phyloP scores from a whole-genome alignment of 2,329 filamentous ascomycete species.

The Colletotrichum sojae region DNA sequence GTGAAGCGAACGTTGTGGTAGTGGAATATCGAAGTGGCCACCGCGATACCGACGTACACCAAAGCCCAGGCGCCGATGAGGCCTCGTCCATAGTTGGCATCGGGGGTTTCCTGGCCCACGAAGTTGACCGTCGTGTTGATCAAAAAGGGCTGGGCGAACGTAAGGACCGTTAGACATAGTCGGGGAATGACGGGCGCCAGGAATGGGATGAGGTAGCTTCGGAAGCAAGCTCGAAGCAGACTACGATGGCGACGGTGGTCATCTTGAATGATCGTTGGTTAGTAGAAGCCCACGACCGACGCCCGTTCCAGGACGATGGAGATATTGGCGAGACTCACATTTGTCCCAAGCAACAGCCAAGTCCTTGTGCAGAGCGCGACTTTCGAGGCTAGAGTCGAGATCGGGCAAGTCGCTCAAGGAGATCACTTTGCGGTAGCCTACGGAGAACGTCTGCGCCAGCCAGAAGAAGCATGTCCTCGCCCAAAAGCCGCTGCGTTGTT shows the following conservation, averaged over 20 bases:
- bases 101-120: slow-evolving; percentile 37
- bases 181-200: slow-evolving; percentile 45
- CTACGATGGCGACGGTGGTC: slow-evolving; percentile 38
- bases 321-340: slow-evolving; percentile 35
- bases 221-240: slow-evolving; percentile 39
- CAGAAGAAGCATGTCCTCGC: slow-evolving; percentile 32
- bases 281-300: background rate
- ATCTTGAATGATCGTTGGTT: slow-evolving; percentile 31
- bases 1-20: slow-evolving; percentile 46
- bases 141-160: slow-evolving; percentile 50
- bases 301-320: background rate
- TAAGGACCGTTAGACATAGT: slow-evolving; percentile 46
- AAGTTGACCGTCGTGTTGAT: slow-evolving; percentile 46
- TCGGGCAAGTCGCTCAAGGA: slow-evolving; percentile 21
- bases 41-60: slow-evolving; percentile 50
- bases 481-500: slow-evolving; percentile 35
- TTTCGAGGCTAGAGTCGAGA: slow-evolving; percentile 14
- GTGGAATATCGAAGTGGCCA: slow-evolving; percentile 44
- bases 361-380: background rate
- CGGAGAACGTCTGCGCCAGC: slow-evolving; percentile 13
- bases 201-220: slow-evolving; percentile 40
- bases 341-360: slow-evolving; percentile 35
- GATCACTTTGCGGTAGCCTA: slow-evolving; percentile 23
- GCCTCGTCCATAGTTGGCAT: slow-evolving; percentile 44
- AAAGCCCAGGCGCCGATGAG: slow-evolving; percentile 49